Conservation (phyloP, 352 stramenopile species). For the Globisporangium alternatum region DNA sequence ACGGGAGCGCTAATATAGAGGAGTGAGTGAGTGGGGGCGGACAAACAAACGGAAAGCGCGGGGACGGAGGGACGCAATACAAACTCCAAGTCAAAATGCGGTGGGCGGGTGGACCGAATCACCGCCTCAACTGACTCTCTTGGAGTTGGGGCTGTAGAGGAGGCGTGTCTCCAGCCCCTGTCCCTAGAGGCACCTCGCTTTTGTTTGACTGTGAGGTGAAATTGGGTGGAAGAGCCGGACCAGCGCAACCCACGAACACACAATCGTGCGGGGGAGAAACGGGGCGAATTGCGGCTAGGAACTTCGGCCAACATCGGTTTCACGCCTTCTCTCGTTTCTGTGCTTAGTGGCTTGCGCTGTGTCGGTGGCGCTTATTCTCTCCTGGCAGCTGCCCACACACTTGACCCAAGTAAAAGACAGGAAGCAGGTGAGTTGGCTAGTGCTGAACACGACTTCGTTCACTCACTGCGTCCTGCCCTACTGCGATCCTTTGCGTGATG, state of each 20-base stretch:
- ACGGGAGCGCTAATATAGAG: not conserved
- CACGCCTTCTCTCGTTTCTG: too few relatives aligned
- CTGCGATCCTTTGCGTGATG: too few relatives aligned
- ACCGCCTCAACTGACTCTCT: conserved; percentile 2
- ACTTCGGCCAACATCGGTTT: not conserved
- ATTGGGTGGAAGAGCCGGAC: not conserved
- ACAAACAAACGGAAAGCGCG: not conserved
- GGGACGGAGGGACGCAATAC: not conserved
- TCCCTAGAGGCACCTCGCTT: not conserved
- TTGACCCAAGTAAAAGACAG: too few relatives aligned
- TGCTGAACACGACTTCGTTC: too few relatives aligned
- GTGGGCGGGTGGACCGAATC: conserved; percentile 1
- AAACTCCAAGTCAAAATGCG: not conserved
- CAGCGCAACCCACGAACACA: not conserved
- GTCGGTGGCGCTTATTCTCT: too few relatives aligned
- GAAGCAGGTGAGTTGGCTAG: too few relatives aligned
- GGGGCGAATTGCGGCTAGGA: not conserved
- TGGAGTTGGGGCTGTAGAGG: not conserved
- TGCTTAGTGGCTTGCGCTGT: too few relatives aligned
- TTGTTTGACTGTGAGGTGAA: not conserved
- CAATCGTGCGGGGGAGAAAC: not conserved
- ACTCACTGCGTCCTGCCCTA: too few relatives aligned
- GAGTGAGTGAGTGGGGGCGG: not conserved
- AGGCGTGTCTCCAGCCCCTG: not conserved
- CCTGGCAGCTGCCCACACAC: too few relatives aligned